A percentile compares a stretch with the other conserved stretches of the same genome.
These are phyloP conservation scores for Arachis hypogaea DNA, from an alignment of 306 rosid genomes.

Conservation along the genomic window DNA sequence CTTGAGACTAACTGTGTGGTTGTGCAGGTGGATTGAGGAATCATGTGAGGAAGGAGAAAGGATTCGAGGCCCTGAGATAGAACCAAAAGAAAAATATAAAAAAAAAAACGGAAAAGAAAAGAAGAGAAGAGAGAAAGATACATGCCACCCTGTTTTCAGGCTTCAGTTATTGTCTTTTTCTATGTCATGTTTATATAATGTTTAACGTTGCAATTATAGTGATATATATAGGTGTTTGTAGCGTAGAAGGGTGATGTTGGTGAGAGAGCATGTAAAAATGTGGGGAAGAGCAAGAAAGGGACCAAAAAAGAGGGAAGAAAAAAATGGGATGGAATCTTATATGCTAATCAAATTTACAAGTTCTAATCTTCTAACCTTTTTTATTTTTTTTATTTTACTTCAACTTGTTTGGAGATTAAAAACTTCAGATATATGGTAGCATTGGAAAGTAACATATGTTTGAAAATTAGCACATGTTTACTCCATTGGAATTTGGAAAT, in stretches of 20 bases:
- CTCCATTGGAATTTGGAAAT: too few relatives aligned
- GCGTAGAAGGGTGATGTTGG: constrained; percentile 48
- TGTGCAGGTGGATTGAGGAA: constrained; percentile 74
- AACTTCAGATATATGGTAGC: not conserved
- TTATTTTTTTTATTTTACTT: not conserved
- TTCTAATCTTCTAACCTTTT: constrained; percentile 47
- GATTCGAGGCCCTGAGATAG: constrained; percentile 60
- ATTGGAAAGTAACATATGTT: too few relatives aligned
- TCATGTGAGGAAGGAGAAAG: constrained; percentile 74
- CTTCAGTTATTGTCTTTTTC: constrained; percentile 57
- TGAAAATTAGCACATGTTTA: too few relatives aligned
- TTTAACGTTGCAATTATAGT: constrained; percentile 49
- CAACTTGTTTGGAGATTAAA: constrained; percentile 15
- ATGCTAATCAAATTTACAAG: constrained; percentile 45
- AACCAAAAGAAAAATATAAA: too few relatives aligned
- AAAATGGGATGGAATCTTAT: constrained; percentile 40
- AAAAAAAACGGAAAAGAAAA: too few relatives aligned
- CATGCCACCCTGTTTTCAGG: constrained; percentile 45
- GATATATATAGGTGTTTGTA: constrained; percentile 43
- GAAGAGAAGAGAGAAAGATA: constrained; percentile 23
- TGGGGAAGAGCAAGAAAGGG: not conserved
- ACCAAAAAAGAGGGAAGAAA: not conserved
- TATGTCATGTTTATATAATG: constrained; percentile 53
- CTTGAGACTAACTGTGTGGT: constrained; percentile 49
- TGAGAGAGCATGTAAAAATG: constrained; percentile 50